Percentiles rank a stretch among this genome's conserved stretches.
Evolutionary conservation across 257 asterid species (phyloP).

Genomic region (Primulina huaijiensis): DNA sequence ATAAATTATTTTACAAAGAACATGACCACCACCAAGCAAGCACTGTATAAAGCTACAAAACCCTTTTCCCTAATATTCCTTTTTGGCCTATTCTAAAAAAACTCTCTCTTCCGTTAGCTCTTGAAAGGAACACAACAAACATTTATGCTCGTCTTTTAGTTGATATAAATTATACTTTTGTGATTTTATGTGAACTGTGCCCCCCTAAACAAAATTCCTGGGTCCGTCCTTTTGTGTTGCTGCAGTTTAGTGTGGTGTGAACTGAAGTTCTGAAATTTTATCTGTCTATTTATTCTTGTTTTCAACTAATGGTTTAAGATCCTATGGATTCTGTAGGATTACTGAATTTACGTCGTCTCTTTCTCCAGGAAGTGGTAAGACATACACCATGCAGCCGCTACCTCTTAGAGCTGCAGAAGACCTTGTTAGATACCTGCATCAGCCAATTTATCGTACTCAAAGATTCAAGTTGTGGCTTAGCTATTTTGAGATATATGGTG

Average conservation of each 20-base stretch:
- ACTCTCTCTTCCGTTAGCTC: too few species aligned
- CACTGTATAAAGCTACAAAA: too few species aligned
- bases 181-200: too few species aligned
- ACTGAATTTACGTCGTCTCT: constrained; percentile 17
- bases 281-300: constrained; percentile 10
- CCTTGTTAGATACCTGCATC: constrained; percentile 81
- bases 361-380: constrained; percentile 91
- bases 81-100: too few species aligned
- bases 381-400: constrained; percentile 95
- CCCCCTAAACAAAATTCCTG: too few species aligned
- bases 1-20: too few species aligned
- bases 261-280: constrained; percentile 22
- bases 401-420: constrained; percentile 96
- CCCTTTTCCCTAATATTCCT: too few species aligned
- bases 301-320: constrained; percentile 11
- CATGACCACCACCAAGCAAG: too few species aligned
- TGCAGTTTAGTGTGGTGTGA: constrained; percentile 7
- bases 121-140: too few species aligned
- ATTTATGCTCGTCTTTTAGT: too few species aligned
- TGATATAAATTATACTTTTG: too few species aligned
- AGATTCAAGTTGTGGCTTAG: constrained; percentile 99
- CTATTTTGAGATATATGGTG: constrained; percentile 97
- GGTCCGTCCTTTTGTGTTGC: not conserved
- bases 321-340: constrained; percentile 18
- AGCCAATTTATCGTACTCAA: constrained; percentile 90